These are phyloP conservation scores for Lepiota brunneoincarnata DNA, from an alignment of 768 basidiomycete genomes.

Conservation along the genomic window DNA sequence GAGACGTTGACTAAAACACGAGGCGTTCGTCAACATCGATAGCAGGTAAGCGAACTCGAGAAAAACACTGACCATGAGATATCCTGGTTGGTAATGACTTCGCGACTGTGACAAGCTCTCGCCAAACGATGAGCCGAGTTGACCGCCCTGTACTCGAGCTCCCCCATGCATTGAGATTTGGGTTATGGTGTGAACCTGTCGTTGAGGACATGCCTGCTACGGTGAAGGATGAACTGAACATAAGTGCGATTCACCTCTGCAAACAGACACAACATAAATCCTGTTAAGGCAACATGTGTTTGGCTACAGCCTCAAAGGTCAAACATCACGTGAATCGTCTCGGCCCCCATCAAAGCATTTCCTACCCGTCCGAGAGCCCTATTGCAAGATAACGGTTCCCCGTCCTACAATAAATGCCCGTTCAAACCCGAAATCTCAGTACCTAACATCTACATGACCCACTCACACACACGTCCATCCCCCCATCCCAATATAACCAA, in stretches of 20 bases:
- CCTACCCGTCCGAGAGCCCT: neutral
- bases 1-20: conserved; percentile 57
- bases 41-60: neutral
- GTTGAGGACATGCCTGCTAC: conserved; percentile 63
- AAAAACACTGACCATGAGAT: conserved; percentile 60
- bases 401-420: too few species aligned
- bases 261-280: neutral
- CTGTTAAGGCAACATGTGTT: neutral
- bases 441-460: too few species aligned
- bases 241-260: conserved; percentile 14
- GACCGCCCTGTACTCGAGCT: conserved; percentile 39
- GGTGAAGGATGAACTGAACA: conserved; percentile 47
- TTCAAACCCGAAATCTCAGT: too few species aligned
- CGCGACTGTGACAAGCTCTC: conserved; percentile 71
- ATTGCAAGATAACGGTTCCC: too few species aligned
- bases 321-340: neutral
- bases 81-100: conserved; percentile 78
- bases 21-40: neutral
- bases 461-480: too few species aligned
- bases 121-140: conserved; percentile 51
- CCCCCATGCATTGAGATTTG: conserved; percentile 52
- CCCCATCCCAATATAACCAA: too few species aligned
- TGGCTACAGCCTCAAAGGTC: neutral
- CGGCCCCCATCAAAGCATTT: neutral
- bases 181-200: conserved; percentile 42